Evolutionary conservation across 192 early-diverging fungal genomes (phyloP).

Genomic region (Diversispora epigaea): DNA sequence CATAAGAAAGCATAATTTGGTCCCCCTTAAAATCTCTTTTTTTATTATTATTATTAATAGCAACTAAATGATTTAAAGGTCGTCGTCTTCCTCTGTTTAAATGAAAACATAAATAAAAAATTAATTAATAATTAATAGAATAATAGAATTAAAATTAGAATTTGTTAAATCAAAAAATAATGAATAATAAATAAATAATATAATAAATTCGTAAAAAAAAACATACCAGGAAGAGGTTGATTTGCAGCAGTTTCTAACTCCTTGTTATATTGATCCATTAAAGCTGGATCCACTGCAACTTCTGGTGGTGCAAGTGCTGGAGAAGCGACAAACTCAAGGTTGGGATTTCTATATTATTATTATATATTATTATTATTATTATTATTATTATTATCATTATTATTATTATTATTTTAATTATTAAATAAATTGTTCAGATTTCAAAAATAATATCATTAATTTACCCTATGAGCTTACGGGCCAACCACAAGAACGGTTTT

Average conservation of each 20-base stretch:
- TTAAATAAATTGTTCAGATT: not conserved
- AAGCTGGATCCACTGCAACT: conserved; percentile 75
- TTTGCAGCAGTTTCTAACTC: conserved; percentile 79
- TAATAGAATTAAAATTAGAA: not conserved
- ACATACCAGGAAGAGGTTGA: conserved; percentile 77
- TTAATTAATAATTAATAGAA: not conserved
- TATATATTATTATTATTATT: not conserved
- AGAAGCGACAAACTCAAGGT: conserved; percentile 95
- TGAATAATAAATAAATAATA: too few relatives aligned
- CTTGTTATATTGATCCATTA: conserved; percentile 76
- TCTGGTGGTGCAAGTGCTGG: conserved; percentile 97
- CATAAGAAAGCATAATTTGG: too few relatives aligned
- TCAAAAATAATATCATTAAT: not conserved
- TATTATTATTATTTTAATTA: not conserved
- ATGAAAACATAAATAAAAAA: not conserved
- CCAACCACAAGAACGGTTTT: conserved; percentile 99
- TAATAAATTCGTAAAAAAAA: not conserved
- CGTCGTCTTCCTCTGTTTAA: conserved; percentile 46
- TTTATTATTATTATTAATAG: too few relatives aligned
- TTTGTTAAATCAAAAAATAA: not conserved
- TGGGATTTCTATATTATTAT: conserved; percentile 63
- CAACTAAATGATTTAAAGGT: conserved; percentile 40
- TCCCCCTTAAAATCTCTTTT: too few relatives aligned
- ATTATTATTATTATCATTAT: not conserved
- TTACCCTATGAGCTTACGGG: conserved; percentile 89